Evolutionary conservation across 2,329 filamentous ascomycete species (phyloP).

Genomic region (Penicillium fuscoglaucum): DNA sequence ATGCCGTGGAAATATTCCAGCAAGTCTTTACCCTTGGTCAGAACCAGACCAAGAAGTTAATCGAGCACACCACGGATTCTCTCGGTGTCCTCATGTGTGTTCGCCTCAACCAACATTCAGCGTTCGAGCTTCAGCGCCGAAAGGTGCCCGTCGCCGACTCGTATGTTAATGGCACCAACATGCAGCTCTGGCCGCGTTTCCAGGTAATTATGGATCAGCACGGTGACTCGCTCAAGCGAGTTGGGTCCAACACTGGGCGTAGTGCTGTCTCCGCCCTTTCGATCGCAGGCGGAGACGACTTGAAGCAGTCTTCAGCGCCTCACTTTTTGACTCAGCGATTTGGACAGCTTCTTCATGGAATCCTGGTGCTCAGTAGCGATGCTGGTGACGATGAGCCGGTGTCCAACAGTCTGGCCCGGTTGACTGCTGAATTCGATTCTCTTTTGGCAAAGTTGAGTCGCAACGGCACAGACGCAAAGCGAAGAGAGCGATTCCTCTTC

Average conservation of each 20-base stretch:
- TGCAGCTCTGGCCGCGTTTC: conserved; percentile 94
- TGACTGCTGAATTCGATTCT: conserved; percentile 78
- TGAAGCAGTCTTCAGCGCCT: conserved; percentile 61
- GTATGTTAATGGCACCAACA: conserved; percentile 92
- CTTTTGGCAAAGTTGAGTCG: conserved; percentile 79
- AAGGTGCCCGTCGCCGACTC: conserved; percentile 85
- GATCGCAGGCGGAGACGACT: conserved; percentile 51
- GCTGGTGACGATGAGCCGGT: conserved; percentile 94
- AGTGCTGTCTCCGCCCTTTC: conserved; percentile 55
- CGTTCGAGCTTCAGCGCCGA: conserved; percentile 88
- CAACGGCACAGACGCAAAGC: conserved; percentile 72
- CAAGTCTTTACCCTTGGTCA: conserved; percentile 85
- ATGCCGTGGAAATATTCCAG: conserved; percentile 85
- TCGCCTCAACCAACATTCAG: conserved; percentile 86
- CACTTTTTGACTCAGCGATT: conserved; percentile 95
- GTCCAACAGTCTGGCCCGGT: conserved; percentile 71
- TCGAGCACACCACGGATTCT: conserved; percentile 76
- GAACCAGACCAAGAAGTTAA: conserved; percentile 70
- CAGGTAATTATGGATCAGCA: conserved; percentile 93
- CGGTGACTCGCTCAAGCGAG: conserved; percentile 76
- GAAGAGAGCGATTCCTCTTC: conserved; percentile 82
- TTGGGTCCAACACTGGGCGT: conserved; percentile 50
- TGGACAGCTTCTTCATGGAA: conserved; percentile 83
- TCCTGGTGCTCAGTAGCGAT: conserved; percentile 80
- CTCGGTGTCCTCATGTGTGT: conserved; percentile 89